phyloP scores from a whole-genome alignment of 139 green algal genomes.

The Chlorella vulgaris region DNA sequence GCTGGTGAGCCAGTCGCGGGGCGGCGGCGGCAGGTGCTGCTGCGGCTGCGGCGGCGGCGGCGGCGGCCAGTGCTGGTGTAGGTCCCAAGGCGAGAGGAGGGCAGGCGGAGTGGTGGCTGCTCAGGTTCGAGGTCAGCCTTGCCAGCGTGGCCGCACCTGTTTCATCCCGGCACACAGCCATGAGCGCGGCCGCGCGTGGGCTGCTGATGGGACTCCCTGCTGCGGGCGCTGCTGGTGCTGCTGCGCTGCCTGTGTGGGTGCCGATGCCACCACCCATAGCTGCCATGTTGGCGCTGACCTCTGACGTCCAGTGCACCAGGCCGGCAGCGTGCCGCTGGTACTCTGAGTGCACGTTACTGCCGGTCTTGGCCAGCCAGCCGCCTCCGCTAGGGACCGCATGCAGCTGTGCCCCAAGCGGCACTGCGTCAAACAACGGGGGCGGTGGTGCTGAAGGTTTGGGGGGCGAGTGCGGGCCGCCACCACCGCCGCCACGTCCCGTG shows the following conservation, averaged over 20 bases:
- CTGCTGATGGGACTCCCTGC: not conserved
- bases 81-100: not conserved
- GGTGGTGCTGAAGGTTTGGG: not conserved
- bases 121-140: not conserved
- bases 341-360: not conserved
- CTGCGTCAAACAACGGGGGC: not conserved
- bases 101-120: not conserved
- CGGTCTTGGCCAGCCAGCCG: not conserved
- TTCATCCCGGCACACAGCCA: not conserved
- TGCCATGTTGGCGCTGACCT: not conserved
- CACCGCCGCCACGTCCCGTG: not conserved
- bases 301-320: not conserved
- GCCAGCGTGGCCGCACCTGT: not conserved
- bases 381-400: not conserved
- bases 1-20: not conserved
- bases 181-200: not conserved
- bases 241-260: not conserved
- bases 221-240: not conserved
- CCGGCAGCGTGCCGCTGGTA: not conserved
- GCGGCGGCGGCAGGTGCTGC: not conserved
- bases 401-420: too few relatives aligned
- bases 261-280: not conserved
- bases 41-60: not conserved
- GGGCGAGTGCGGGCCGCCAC: not conserved
- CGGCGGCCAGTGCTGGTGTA: too few relatives aligned